Evolutionary conservation across 495 filamentous ascomycete genomes (phyloP), one percentile per base, ranked within the genome.

Genomic region (Zalerion maritima): DNA sequence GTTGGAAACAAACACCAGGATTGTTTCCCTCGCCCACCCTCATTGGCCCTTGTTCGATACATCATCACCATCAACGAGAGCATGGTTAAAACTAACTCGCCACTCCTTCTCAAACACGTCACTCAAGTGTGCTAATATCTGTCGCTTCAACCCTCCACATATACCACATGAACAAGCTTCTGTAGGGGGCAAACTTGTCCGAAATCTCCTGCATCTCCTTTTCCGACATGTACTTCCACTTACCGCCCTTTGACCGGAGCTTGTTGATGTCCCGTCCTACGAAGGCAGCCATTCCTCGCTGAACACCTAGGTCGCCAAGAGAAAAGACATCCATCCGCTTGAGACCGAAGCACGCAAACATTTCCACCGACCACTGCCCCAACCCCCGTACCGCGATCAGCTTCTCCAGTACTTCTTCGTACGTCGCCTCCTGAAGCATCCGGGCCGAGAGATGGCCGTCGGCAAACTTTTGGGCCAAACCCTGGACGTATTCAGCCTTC

Each of bases 151-250:
- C 68, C 28, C 73, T 60, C 86, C 86, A 94, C 81, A 91, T 87
- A 51, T 47, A 47, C 47, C 37, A 37, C 47, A 52, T 59, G 28
- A 52, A 70, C 57, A 60, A 51, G 67, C 75, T 63, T 34, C 83
- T 69, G 52, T 85, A 94, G 2, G 86, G 86, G 18, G 68, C 63
- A 45, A 92, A 97, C 47, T 68, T 71, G 6, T 77, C 81, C 2
- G 81, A 73, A 29, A 78, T 54, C 40, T 86, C 75, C 40, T 78
- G 49, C 89, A 97, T 96, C 41, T 97, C 89, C 32, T 69, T 67
- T 53, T 97, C 89, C 8, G 66, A 62, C 82, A 94, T 89, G 46
- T 94, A 97, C 62, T 94, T 96, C 73, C 81, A 94, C 61, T 96
- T 94, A 31, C 82, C 81, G 14, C 76, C 77, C 41, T 83, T 83